A percentile compares a stretch with the other conserved stretches of the same genome.
These are phyloP conservation scores for Colletotrichum incanum DNA, from an alignment of 2,329 filamentous ascomycete species.

Conservation along the genomic window DNA sequence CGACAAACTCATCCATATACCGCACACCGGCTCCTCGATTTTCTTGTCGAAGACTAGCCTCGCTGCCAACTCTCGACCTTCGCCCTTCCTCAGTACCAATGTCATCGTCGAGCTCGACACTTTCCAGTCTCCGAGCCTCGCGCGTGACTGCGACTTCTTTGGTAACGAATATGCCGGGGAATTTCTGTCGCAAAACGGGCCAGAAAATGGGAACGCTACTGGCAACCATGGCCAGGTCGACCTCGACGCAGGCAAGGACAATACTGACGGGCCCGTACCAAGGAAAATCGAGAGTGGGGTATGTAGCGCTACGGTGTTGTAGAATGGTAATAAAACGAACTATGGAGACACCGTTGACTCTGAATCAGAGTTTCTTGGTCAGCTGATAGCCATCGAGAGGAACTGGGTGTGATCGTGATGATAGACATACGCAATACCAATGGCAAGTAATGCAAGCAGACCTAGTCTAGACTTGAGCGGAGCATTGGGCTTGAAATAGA, in stretches of 20 bases:
- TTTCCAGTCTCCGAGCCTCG: slow-evolving; percentile 31
- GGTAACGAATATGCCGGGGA: slow-evolving; percentile 41
- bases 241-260: slow-evolving; percentile 45
- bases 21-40: not conserved
- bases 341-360: slow-evolving; percentile 49
- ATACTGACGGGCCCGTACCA: slow-evolving; percentile 50
- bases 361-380: not conserved
- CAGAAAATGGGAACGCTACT: slow-evolving; percentile 84
- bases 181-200: slow-evolving; percentile 70
- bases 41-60: slow-evolving; percentile 42
- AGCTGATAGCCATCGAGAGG: not conserved
- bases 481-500: slow-evolving; percentile 49
- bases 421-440: slow-evolving; percentile 50
- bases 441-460: slow-evolving; percentile 49
- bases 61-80: slow-evolving; percentile 35
- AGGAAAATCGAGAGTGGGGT: slow-evolving; percentile 52
- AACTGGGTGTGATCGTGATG: not conserved
- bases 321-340: slow-evolving; percentile 52
- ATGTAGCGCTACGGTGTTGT: slow-evolving; percentile 49
- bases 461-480: slow-evolving; percentile 47
- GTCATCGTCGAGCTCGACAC: slow-evolving; percentile 36
- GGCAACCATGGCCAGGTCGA: slow-evolving; percentile 50
- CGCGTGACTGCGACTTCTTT: slow-evolving; percentile 38
- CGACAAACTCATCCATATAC: slow-evolving; percentile 29
- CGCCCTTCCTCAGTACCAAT: slow-evolving; percentile 31